Base-by-base conservation (phyloP, 208 protist genomes). In the Angomonas ambiguus region DNA sequence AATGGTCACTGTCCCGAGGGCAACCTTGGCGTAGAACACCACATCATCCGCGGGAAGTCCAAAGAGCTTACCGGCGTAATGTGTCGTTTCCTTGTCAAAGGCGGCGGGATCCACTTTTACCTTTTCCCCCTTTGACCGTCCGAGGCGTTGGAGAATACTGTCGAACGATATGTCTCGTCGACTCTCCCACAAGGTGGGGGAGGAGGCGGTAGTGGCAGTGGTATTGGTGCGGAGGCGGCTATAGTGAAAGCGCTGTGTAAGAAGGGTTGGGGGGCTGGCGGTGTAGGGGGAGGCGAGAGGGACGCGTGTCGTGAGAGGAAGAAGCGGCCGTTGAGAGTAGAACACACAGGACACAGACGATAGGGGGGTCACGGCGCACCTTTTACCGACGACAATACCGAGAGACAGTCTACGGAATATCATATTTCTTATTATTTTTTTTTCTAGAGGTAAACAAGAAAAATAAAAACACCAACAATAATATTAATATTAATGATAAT, bases 21-120 rank as follows among this genome's bases (percentile, higher is more conserved):
- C 68, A 2, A 88, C 78, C 69, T 95, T 95, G 20, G 69, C 64
- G 74, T 95, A 93, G 72, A 92, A 93, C 30, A 95, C 51, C 18
- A 93, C 74, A 56, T 73, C 81, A 64, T 95, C 90, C 2, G 84
- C 79, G 5, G 86, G 72, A 22, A 93, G 41, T n/a, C 90, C 90
- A 55, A 93, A 92, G 35, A 95, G 69, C 8, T 67, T 95, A 4
- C 90, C 90, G 2, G 74, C 45, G 73, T 92, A 95, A 55, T 78
- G 87, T 32, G 65, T 51, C 2, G 59, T 63, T 28, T 87, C 74
- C 65, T 87, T 93, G 76, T 95, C 87, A 67, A 91, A 95, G 34
- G 67, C 73, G 33, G 77, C 53, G 22, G 79, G 75, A 61, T 95
- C 90, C 13, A 95, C 62, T 62, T 80, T 80, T 25, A 95, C 77